Evolutionary conservation across 108 stramenopile species (phyloP), one percentile per base, ranked within the genome.

Genomic region (Cylindrotheca fusiformis): DNA sequence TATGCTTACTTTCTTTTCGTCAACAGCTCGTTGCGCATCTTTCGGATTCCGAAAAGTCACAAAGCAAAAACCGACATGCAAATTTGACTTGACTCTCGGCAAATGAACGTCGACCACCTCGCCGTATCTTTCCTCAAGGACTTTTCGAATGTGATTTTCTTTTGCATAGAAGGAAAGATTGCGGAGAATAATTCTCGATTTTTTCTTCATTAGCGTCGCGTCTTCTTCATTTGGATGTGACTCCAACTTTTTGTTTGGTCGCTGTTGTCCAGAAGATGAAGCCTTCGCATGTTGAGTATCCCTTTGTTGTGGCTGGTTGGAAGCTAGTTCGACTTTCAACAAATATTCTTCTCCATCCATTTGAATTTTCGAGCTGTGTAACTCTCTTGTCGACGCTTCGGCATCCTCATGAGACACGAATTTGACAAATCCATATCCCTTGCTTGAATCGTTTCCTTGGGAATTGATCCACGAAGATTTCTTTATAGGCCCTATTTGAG

Each of bases 31-130:
- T 63, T 81, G 60, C 0, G 94, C 94, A 47, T 78, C 79, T 17
- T 41, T 45, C 1, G 77, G 58, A 58, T 79, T 79, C 12, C 67
- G 70, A 83, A 94, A 97, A 3, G 93, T 94, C 0, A 93, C 93
- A 67, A 97, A 97, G n/a, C 79, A 86, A 71, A 95, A 97, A 50
- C 97, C 97, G 29, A 90, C 76, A 82, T 91, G 93, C 32, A 59
- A 41, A 49, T 64, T 68, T 54, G 44, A 60, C 27, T 80, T 67
- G 12, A 95, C 94, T 1, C 63, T 77, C 10, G 95, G 94, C 18
- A 97, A 41, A 67, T 95, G 88, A 31, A 97, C 74, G 30, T 93
- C 87, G 18, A 71, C 52, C 1, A 95, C 68, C 4, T 67, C 50
- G 32, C 94, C 94, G 78, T 82, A 93, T 14, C 67, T 33, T 26